A percentile compares a stretch with the other conserved stretches of the same genome.
Evolutionary conservation across 257 asterid species (phyloP).

Genomic region (Nicotiana paniculata): DNA sequence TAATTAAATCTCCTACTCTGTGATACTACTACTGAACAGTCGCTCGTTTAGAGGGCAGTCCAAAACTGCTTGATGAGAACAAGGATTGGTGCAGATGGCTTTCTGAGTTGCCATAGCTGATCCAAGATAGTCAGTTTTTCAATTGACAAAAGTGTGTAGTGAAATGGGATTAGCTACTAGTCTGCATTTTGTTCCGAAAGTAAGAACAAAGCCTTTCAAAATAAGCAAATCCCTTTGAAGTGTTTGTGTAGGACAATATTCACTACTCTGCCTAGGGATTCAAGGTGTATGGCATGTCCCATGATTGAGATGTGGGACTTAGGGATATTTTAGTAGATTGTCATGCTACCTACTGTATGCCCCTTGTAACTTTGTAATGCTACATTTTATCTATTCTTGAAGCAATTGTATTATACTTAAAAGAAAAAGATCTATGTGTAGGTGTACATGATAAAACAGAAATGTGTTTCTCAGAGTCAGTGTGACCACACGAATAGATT

Average conservation of each 20-base stretch:
- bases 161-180: background rate
- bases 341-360: background rate
- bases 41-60: background rate
- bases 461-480: background rate
- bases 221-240: too few relatives aligned
- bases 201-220: too few relatives aligned
- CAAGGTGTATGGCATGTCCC: too few relatives aligned
- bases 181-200: too few relatives aligned
- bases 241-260: too few relatives aligned
- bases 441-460: background rate
- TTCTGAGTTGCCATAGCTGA: background rate
- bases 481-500: background rate
- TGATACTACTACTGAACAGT: background rate
- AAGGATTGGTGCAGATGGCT: background rate
- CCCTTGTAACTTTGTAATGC: background rate
- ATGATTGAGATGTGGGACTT: background rate
- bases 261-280: too few relatives aligned
- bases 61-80: conserved; percentile 2
- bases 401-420: background rate
- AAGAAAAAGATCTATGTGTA: background rate
- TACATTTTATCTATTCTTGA: background rate
- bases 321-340: background rate
- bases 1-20: background rate
- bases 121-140: background rate
- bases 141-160: background rate